phyloP scores from a whole-genome alignment of 1,284 basidiomycete genomes.

The Apiotrichum gamsii region DNA sequence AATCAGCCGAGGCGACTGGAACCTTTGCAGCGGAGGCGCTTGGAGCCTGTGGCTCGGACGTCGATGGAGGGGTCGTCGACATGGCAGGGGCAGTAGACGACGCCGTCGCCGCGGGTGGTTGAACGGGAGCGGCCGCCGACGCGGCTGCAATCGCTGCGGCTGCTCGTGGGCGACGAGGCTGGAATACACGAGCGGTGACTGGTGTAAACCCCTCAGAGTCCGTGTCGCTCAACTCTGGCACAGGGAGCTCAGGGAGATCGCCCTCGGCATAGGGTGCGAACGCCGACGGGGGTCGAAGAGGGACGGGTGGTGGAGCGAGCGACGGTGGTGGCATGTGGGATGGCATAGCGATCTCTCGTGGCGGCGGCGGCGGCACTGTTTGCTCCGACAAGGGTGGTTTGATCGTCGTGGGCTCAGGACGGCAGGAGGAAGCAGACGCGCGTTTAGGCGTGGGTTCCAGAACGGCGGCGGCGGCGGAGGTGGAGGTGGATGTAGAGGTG shows the following conservation, averaged over 20 bases:
- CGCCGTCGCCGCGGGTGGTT: too few relatives aligned
- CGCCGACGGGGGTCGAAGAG: too few relatives aligned
- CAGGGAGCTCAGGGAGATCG: constrained; percentile 1
- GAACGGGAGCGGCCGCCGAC: background rate
- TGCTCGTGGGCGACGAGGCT: background rate
- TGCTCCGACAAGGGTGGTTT: too few relatives aligned
- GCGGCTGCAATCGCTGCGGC: background rate
- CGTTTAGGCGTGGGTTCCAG: too few relatives aligned
- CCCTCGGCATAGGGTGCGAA: background rate
- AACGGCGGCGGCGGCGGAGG: background rate
- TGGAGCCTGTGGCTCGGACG: background rate
- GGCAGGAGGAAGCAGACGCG: background rate
- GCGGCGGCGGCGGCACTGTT: too few relatives aligned
- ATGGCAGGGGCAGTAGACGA: too few relatives aligned
- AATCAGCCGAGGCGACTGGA: too few relatives aligned
- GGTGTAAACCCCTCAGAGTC: background rate
- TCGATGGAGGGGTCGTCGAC: background rate
- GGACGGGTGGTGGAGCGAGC: background rate
- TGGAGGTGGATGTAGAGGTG: background rate
- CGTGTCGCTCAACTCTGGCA: constrained; percentile 1
- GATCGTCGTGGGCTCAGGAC: background rate
- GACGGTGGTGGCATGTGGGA: background rate
- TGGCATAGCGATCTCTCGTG: too few relatives aligned
- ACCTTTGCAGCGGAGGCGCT: too few relatives aligned
- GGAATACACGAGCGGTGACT: constrained; percentile 1